phyloP scores from a whole-genome alignment of 768 basidiomycete genomes.

The Paxillus ammoniavirescens region DNA sequence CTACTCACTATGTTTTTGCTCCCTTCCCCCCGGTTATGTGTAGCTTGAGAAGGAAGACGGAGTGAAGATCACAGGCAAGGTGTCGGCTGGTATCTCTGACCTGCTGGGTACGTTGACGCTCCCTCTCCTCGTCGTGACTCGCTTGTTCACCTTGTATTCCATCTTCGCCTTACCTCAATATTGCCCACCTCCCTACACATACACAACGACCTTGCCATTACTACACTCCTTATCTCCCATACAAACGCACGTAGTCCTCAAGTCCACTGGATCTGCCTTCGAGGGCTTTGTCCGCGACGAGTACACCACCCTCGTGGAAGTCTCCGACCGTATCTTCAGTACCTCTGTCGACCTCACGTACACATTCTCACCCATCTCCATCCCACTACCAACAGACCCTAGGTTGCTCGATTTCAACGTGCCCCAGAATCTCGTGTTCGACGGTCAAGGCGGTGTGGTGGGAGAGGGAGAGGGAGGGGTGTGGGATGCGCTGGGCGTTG shows the following conservation, averaged over 20 bases:
- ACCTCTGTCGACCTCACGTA: slow-evolving; percentile 82
- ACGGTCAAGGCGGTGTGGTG: neutral
- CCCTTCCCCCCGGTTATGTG: neutral
- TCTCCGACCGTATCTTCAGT: slow-evolving; percentile 87
- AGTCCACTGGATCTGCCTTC: slow-evolving; percentile 86
- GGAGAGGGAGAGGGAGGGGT: slow-evolving; percentile 43
- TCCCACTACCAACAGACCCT: slow-evolving; percentile 50
- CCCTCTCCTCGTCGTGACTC: neutral
- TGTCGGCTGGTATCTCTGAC: slow-evolving; percentile 73
- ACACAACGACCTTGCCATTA: neutral
- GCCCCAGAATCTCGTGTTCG: slow-evolving; percentile 30
- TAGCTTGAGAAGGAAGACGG: slow-evolving; percentile 73
- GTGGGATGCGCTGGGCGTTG: slow-evolving; percentile 60
- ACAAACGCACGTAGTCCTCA: slow-evolving; percentile 61
- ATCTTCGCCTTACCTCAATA: too few relatives aligned
- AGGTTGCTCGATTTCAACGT: slow-evolving; percentile 50
- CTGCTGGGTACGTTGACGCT: slow-evolving; percentile 60
- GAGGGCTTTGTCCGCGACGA: slow-evolving; percentile 79
- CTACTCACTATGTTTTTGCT: neutral
- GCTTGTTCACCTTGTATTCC: neutral
- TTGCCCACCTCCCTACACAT: slow-evolving; percentile 18
- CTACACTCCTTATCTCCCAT: neutral
- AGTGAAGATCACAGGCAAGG: slow-evolving; percentile 56
- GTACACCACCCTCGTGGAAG: slow-evolving; percentile 82
- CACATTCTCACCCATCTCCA: slow-evolving; percentile 49